A percentile compares a stretch with the other conserved stretches of the same genome.
phyloP scores from a whole-genome alignment of 192 early-diverging fungal species.

The Mortierella antarctica region DNA sequence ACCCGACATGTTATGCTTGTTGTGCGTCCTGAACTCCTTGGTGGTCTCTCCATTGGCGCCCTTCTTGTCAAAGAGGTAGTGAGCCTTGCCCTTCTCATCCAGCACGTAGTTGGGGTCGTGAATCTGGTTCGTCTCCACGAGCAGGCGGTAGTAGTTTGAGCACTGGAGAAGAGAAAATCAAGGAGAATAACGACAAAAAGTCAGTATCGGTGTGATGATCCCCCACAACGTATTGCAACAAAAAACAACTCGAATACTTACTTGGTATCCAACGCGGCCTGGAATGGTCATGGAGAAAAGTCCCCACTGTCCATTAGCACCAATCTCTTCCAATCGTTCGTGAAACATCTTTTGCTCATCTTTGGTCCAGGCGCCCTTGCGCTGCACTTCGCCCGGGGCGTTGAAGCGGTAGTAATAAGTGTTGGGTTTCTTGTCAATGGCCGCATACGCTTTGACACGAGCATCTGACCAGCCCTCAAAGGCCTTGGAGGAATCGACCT shows the following conservation, averaged over 20 bases:
- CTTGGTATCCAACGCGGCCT: conserved; percentile 96
- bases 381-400: conserved; percentile 94
- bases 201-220: neutral
- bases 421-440: conserved; percentile 95
- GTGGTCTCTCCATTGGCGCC: conserved; percentile 80
- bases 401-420: conserved; percentile 99
- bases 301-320: conserved; percentile 97
- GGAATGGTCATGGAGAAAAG: conserved; percentile 96
- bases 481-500: conserved; percentile 81
- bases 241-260: conserved; percentile 27
- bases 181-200: neutral
- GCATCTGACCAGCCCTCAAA: conserved; percentile 98
- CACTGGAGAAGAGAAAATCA: conserved; percentile 62
- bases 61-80: conserved; percentile 91
- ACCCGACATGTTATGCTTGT: conserved; percentile 57
- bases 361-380: conserved; percentile 90
- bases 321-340: conserved; percentile 83
- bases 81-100: conserved; percentile 90
- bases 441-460: conserved; percentile 91
- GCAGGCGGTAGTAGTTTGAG: conserved; percentile 94
- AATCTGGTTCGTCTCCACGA: conserved; percentile 89
- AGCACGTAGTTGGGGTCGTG: conserved; percentile 93
- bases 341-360: conserved; percentile 91
- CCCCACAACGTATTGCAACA: neutral
- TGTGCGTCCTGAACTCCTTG: conserved; percentile 86